Evolutionary conservation across 1,284 basidiomycete species (phyloP), one percentile per base, ranked within the genome.

Genomic region (Phellinidium pouzarii): DNA sequence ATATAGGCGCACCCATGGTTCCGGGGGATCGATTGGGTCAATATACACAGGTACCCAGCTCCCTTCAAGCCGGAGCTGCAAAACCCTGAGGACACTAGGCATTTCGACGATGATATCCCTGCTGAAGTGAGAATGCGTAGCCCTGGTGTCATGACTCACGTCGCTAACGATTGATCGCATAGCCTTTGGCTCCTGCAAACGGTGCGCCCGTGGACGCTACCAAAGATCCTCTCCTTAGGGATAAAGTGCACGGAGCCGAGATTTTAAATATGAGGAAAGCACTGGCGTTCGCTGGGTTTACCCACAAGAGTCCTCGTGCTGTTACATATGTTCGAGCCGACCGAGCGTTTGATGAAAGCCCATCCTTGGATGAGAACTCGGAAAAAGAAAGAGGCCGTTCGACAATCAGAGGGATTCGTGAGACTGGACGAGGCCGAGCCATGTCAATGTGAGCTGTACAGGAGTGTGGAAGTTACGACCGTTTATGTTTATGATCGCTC

Each of bases 31-130:
- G 89, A 94, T 63, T 95, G 87, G 83, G 70, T 75, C 38, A 86
- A 85, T 59, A 84, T 95, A 50, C 88, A 91, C 67, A 75, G 77
- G 48, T 82, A 83, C 63, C 76, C 78, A 49, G 86, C 94, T 9
- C 94, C 94, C 14, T 97, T 94, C 73, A 80, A 79, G 55, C 94
- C 95, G 14, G 84, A 91, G 52, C 77, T 98, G 50, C 71, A 65
- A 40, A 73, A 79, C 56, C 85, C 87, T 25, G 88, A 87, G 62
- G 91, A 96, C 68, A 95, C 92, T 23, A 76, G 80, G 59, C 91
- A 95, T 67, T 94, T 95, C 61, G 91, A 94, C 68, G 83, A 90
- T 54, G 92, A 94, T 66, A 97, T 97, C 59, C 91, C 91, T 27
- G 72, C 87, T 44, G 90, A 94, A 79, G 90, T 90, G 69, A 67